Evolutionary conservation across 306 rosid genomes (phyloP).

Genomic region (Begonia peltatifolia): DNA sequence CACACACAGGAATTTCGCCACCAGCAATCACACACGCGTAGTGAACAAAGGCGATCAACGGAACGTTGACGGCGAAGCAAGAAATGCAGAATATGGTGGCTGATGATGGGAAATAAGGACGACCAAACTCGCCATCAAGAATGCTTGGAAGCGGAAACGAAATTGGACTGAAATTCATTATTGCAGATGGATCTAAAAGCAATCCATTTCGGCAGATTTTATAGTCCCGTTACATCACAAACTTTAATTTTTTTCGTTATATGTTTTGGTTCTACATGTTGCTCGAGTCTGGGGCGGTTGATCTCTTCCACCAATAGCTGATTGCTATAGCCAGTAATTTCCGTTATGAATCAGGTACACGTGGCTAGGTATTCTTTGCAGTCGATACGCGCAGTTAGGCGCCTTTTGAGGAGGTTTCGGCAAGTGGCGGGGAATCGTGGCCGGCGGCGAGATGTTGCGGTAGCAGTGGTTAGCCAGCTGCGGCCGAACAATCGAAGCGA

Average conservation of each 20-base stretch:
- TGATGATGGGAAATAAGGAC: neutral
- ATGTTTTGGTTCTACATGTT: conserved; percentile 2
- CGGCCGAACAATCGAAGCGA: conserved; percentile 16
- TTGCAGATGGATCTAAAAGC: conserved; percentile 35
- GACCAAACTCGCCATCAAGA: conserved; percentile 27
- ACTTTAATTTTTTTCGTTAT: neutral
- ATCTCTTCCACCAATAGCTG: neutral
- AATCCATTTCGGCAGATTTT: conserved; percentile 26
- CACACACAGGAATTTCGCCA: no score
- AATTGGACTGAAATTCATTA: conserved; percentile 43
- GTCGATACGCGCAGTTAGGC: conserved; percentile 33
- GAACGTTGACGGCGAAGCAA: conserved; percentile 9
- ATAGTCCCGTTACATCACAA: conserved; percentile 38
- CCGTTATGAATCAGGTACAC: conserved; percentile 50
- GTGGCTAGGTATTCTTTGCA: conserved; percentile 31
- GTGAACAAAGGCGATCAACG: conserved; percentile 1
- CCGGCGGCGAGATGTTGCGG: conserved; percentile 24
- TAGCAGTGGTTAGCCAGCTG: conserved; percentile 21
- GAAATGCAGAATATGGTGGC: conserved; percentile 6
- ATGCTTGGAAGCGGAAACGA: conserved; percentile 11
- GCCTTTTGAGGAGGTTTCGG: conserved; percentile 28
- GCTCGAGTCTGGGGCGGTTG: no score
- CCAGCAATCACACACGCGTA: no score
- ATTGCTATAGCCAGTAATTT: conserved; percentile 55
- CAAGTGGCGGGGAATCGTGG: conserved; percentile 12